Evolutionary conservation across 345 rosid genomes (phyloP), one percentile per base, ranked within the genome.

Genomic region (Sisymbrium altissimum): DNA sequence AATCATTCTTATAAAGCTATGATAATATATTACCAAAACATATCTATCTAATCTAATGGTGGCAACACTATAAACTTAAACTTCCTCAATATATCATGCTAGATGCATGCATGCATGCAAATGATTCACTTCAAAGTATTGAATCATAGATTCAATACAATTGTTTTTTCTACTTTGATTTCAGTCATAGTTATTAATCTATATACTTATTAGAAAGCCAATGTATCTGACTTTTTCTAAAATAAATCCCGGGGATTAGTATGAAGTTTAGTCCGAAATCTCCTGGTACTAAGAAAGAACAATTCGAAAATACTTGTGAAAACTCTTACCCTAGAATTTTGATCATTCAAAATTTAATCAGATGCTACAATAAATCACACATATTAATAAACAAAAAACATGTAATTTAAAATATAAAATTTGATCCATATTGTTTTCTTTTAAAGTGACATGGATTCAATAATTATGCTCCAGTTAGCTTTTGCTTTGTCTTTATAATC

Each of bases 401-500:
- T 43, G 14, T 9, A 66, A 55, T 9, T 11, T 3, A 56, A 64
- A 23, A 18, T 56, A 55, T 9, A 27, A 29, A 17, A 3, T 33
- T n/a, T 38, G 25, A 49, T 58, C 61, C 36, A 49, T 30, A n/a
- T 54, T 66, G 15, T 38, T 66, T 56, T 43, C 45, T 23, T 63
- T 44, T 63, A 4, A 54, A 70, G 71, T 62, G 59, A 61, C 41
- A 69, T 70, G 60, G 71, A 29, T 18, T 32, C 66, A 70, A 76
- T 69, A 76, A 76, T 69, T 68, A 23, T 33, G 58, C 32, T 32
- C 55, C 58, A 62, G 39, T 17, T 50, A 62, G 50, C 69, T 59
- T 75, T 68, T 23, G 64, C 69, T 68, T 75, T 75, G 69, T 61
- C 64, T 32, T 60, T 30, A 52, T 9, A 68, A 68, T 60, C 32